Base-by-base conservation (phyloP, 164 flowering plant species). In the Akebia trifoliata region DNA sequence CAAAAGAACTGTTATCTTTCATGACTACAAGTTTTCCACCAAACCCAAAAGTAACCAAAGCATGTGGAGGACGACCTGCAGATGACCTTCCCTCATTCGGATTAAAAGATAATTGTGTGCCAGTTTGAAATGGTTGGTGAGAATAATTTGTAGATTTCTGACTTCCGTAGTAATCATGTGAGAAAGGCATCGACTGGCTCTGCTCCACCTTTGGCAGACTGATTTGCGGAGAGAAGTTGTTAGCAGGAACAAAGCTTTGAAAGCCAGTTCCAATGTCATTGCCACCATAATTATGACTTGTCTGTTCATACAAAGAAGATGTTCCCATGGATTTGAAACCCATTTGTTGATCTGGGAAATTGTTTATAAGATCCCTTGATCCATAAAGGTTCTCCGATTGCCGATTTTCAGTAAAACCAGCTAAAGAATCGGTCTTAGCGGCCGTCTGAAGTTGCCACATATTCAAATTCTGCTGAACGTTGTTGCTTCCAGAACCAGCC, bases 31-130 rank as follows among this genome's bases (percentile, higher is more conserved):
- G 87, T 70, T 90, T 94, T 57, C 99, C 99, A 57, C 99, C 99
- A 79, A 94, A 94, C 12, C 99, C 99, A 79, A 94, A 94, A 46
- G 87, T 72, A 60, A 90, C 93, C 62, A 94, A 67, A 7, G 99
- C 86, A 83, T 90, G 97, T 2, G 89, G 81, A 62, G 99, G 99
- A 55, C 95, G 95, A 17, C 93, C 91, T 22, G 83, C 93, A 32
- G 97, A 81, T 58, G 95, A 82, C 59, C 92, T 84, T 51, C 77
- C 90, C 17, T 59, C 67, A 62, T 55, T 70, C 4, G 42, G 49
- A 32, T 17, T 40, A 34, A 32, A 34, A n/a, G 50, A 42, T 30
- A 35, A 42, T 22, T 61, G 57, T 31, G 64, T 22, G 50, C 40
- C 42, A 40, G 39, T 21, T 12, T 31, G 57, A 24, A 56, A 28